Conservation (phyloP, 2,329 filamentous ascomycete genomes). For the Nothomitra cinnamomea region DNA sequence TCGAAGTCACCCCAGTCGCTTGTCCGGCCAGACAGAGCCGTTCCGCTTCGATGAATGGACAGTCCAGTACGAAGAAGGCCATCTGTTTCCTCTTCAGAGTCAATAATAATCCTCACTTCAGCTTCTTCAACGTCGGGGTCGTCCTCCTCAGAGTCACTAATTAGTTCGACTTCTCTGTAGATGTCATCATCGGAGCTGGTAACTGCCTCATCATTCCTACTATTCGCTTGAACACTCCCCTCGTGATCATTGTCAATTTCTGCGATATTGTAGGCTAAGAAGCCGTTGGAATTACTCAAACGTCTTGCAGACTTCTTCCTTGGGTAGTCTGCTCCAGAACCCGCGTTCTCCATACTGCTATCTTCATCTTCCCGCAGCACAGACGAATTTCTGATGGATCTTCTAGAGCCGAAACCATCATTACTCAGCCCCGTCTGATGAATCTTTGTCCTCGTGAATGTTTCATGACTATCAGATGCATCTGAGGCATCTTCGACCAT, state of each 20-base stretch:
- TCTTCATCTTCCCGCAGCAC: conserved; percentile 15
- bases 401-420: not conserved
- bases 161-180: conserved; percentile 62
- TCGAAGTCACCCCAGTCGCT: conserved; percentile 37
- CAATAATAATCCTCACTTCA: conserved; percentile 60
- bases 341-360: conserved; percentile 7
- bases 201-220: conserved; percentile 19
- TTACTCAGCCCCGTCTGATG: conserved; percentile 2
- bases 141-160: conserved; percentile 65
- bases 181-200: conserved; percentile 48
- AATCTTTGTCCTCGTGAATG: not conserved
- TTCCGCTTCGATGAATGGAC: conserved; percentile 14
- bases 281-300: not conserved
- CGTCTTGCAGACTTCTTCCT: not conserved
- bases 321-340: not conserved
- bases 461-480: conserved; percentile 14
- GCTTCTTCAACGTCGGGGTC: conserved; percentile 60
- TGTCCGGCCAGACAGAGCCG: conserved; percentile 8
- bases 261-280: conserved; percentile 14
- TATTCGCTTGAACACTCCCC: conserved; percentile 11
- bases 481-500: conserved; percentile 21
- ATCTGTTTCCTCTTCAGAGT: conserved; percentile 26
- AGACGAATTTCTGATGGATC: not conserved
- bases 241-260: conserved; percentile 18
- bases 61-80: conserved; percentile 8